Evolutionary conservation across 2,329 filamentous ascomycete genomes (phyloP).

Genomic region (Venturia asperata): DNA sequence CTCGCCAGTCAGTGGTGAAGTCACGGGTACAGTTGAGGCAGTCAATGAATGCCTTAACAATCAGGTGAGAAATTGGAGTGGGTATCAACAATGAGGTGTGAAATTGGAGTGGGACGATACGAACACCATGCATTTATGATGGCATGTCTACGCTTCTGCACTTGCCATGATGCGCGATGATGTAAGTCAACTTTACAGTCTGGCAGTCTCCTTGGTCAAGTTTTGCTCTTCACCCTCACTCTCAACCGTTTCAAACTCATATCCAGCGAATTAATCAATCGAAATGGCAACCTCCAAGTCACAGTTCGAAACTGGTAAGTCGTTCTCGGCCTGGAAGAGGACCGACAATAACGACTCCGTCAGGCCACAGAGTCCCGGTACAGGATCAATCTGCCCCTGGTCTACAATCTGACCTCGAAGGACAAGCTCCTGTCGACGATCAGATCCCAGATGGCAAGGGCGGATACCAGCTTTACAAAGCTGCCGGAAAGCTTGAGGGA

Average conservation of each 20-base stretch:
- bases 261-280: background rate
- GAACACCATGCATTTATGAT: slow-evolving; percentile 7
- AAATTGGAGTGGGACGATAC: background rate
- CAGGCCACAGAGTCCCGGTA: slow-evolving; percentile 21
- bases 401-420: slow-evolving; percentile 48
- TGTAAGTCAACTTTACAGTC: background rate
- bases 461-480: slow-evolving; percentile 62
- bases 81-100: background rate
- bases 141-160: background rate
- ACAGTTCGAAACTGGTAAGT: slow-evolving; percentile 10
- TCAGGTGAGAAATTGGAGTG: no score
- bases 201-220: background rate
- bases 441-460: slow-evolving; percentile 62
- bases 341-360: background rate
- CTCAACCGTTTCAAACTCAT: background rate
- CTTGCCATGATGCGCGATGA: slow-evolving; percentile 11
- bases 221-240: background rate
- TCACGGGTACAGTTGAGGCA: no score
- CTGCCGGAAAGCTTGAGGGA: slow-evolving; percentile 66
- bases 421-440: slow-evolving; percentile 53
- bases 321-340: no score
- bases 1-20: no score
- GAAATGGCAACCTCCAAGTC: background rate
- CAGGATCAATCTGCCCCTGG: slow-evolving; percentile 46
- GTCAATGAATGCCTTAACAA: no score